These are phyloP conservation scores for Boletus rubroflammeus DNA, from an alignment of 768 basidiomycete genomes.

Conservation along the genomic window DNA sequence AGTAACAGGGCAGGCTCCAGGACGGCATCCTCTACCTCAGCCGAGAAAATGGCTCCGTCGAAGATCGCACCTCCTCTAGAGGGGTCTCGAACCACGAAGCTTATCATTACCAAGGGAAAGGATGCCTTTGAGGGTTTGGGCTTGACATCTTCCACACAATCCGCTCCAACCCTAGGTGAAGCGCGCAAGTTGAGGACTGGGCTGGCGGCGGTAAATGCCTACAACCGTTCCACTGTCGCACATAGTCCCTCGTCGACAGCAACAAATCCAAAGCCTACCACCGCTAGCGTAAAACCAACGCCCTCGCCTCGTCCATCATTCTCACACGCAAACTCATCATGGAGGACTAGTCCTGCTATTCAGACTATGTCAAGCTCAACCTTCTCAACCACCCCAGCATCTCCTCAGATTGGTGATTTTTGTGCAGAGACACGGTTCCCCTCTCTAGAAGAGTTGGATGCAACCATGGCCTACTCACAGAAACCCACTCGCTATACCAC, in stretches of 20 bases:
- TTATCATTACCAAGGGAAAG: slow-evolving; percentile 40
- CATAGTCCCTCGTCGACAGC: slow-evolving; percentile 14
- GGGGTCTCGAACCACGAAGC: slow-evolving; percentile 31
- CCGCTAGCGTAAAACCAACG: slow-evolving; percentile 17
- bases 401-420: slow-evolving; percentile 39
- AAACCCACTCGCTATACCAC: slow-evolving; percentile 16
- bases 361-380: slow-evolving; percentile 35
- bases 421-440: slow-evolving; percentile 77
- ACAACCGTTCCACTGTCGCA: slow-evolving; percentile 19
- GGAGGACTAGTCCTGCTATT: slow-evolving; percentile 16
- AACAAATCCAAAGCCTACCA: slow-evolving; percentile 19
- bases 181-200: slow-evolving; percentile 71
- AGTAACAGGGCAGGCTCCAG: slow-evolving; percentile 12
- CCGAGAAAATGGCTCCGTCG: slow-evolving; percentile 18
- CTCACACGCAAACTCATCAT: slow-evolving; percentile 14
- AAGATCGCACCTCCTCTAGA: slow-evolving; percentile 27
- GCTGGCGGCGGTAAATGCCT: slow-evolving; percentile 48
- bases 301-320: slow-evolving; percentile 31
- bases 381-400: slow-evolving; percentile 30
- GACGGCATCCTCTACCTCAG: background rate
- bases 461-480: slow-evolving; percentile 39
- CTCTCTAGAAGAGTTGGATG: slow-evolving; percentile 80
- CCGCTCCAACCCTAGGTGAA: slow-evolving; percentile 70
- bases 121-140: slow-evolving; percentile 83
- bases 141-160: slow-evolving; percentile 40